Conservation (phyloP, 345 rosid species). For the Lepidium didymum region DNA sequence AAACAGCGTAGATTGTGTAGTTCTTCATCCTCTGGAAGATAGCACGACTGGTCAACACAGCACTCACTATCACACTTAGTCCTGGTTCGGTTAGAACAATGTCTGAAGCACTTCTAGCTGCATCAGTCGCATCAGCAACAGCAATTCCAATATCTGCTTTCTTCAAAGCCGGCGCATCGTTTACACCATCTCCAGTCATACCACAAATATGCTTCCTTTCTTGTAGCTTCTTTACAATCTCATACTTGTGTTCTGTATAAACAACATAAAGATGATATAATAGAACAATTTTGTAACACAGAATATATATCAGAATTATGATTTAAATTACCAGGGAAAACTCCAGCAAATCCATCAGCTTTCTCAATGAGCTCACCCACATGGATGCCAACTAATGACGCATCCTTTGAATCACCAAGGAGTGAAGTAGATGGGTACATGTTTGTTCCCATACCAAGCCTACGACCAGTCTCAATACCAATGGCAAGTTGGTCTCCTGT, state of each 20-base stretch:
- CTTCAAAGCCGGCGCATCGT: conserved; percentile 78
- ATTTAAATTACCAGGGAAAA: conserved; percentile 56
- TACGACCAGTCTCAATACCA: conserved; percentile 80
- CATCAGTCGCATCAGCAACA: conserved; percentile 80
- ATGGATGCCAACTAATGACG: conserved; percentile 44
- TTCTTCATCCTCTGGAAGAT: conserved; percentile 92
- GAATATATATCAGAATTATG: not conserved
- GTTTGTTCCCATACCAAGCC: conserved; percentile 88
- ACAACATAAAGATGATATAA: not conserved
- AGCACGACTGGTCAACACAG: conserved; percentile 73
- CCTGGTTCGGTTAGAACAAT: conserved; percentile 81
- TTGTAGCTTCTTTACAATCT: conserved; percentile 70
- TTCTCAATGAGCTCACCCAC: conserved; percentile 69
- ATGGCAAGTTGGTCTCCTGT: conserved; percentile 90
- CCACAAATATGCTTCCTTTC: conserved; percentile 76
- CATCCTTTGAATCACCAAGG: conserved; percentile 54
- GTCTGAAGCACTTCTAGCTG: conserved; percentile 74
- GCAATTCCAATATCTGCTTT: conserved; percentile 83
- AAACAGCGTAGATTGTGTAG: conserved; percentile 84
- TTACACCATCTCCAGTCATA: conserved; percentile 88
- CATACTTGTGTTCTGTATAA: conserved; percentile 63
- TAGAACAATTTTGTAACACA: not conserved
- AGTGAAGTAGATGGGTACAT: conserved; percentile 82
- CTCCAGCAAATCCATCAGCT: conserved; percentile 87
- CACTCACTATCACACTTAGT: conserved; percentile 66